These are phyloP conservation scores for Fraxinus albicans DNA, from an alignment of 305 asterid genomes.

Conservation along the genomic window DNA sequence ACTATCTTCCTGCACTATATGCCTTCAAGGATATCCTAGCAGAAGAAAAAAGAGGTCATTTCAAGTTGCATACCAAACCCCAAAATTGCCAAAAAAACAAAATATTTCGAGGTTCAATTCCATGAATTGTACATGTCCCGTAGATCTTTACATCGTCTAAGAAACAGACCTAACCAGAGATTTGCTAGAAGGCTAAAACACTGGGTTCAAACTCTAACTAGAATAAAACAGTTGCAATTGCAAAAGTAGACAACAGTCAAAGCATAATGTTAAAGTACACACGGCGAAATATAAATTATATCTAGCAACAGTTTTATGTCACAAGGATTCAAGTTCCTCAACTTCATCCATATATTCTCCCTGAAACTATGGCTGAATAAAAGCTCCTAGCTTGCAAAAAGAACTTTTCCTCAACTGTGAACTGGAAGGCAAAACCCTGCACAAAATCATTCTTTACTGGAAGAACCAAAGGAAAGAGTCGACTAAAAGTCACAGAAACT, in stretches of 20 bases:
- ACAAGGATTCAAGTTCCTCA: conserved; percentile 11
- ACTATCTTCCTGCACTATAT: not conserved
- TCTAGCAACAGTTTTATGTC: not conserved
- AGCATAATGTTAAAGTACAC: not conserved
- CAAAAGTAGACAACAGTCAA: not conserved
- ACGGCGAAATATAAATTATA: not conserved
- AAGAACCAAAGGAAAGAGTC: not conserved
- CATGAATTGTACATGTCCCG: not conserved
- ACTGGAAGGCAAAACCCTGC: not conserved
- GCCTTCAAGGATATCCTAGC: not conserved
- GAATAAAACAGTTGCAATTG: conserved; percentile 1
- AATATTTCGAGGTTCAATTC: not conserved
- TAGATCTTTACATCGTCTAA: not conserved
- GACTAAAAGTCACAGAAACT: not conserved
- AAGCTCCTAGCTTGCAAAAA: conserved; percentile 10
- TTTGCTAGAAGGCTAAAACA: not conserved
- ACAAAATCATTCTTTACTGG: not conserved
- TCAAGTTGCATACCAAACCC: not conserved
- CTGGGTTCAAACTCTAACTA: not conserved
- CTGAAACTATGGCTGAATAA: conserved; percentile 10
- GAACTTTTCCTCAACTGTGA: not conserved
- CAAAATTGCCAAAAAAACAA: not conserved
- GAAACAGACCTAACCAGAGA: not conserved
- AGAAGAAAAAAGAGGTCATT: not conserved
- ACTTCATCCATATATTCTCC: conserved; percentile 15